These are phyloP conservation scores for Diaporthe sp. DNA, from an alignment of 2,329 filamentous ascomycete genomes.

Conservation along the genomic window DNA sequence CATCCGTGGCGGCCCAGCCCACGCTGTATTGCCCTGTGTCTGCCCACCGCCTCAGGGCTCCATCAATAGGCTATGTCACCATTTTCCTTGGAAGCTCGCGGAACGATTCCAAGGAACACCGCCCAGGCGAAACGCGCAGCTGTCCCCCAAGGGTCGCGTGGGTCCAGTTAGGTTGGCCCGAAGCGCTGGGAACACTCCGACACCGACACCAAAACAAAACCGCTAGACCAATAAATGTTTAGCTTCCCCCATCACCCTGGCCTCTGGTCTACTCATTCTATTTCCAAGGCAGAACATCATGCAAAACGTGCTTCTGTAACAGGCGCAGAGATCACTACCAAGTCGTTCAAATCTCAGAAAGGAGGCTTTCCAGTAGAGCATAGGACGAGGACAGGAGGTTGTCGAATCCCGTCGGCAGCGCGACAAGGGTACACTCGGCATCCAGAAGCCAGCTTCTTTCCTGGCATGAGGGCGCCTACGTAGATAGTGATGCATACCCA, in stretches of 20 bases:
- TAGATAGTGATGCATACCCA: neutral
- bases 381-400: neutral
- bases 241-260: constrained; percentile 3
- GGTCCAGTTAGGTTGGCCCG: constrained; percentile 20
- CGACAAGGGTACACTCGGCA: neutral
- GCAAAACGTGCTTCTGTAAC: constrained; percentile 17
- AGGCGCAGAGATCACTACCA: neutral
- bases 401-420: neutral
- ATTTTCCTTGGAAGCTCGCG: constrained; percentile 5
- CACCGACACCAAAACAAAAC: neutral
- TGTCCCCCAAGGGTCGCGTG: constrained; percentile 1
- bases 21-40: neutral
- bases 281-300: constrained; percentile 32
- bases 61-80: constrained; percentile 3
- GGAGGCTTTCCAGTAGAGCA: neutral
- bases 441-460: neutral
- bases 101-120: constrained; percentile 13
- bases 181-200: constrained; percentile 31
- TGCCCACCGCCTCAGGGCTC: constrained; percentile 8
- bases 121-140: constrained; percentile 17
- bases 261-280: constrained; percentile 22
- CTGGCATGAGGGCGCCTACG: neutral
- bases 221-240: constrained; percentile 12
- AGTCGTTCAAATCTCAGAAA: neutral
- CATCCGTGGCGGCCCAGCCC: neutral